Evolutionary conservation across 441 rosid species (phyloP), one percentile per base, ranked within the genome.

Genomic region (Erodium trifolium): DNA sequence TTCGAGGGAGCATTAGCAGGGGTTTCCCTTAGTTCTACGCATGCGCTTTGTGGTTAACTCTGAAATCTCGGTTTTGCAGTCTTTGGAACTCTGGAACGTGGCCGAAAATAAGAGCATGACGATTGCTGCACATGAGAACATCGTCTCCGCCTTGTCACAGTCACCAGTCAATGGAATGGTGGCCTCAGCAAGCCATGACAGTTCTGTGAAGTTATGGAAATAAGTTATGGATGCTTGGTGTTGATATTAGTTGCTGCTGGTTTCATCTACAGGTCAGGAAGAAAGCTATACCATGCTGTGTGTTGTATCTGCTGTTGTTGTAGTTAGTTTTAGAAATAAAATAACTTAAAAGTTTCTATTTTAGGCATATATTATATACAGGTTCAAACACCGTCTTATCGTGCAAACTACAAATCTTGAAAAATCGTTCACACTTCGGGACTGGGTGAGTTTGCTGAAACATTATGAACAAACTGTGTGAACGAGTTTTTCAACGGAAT

Each of bases 111-210:
- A 81, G 75, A 73, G 80, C 75, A 81, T 83, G 86, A 76, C 84
- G 0, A 72, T 89, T 34, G 60, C 82, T 0, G 89, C 87, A 0
- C 93, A 86, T 1, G 85, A 85, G 37, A 77, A 76, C 23, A 80
- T 85, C 59, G 78, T 85, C 70, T 82, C 93, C 18, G 85, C 90
- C 0, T 72, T 87, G 69, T 83, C 84, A 1, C 84, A 84, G 73
- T 86, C 91, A 0, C 80, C 87, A 0, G 75, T 78, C 23, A 75
- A 71, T 5, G 83, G 85, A 64, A 78, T 81, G 84, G 82, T 87
- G 10, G 93, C 90, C 14, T 89, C 93, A 3, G 90, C 88, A 7
- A 90, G 93, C 66, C 87, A 86, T 11, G 91, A 89, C 74, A 68
- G 79, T 71, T 83, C 88, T 0, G 86, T 86, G 3, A 89, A 84